These are phyloP conservation scores for Leccinum subtestaceum DNA, from an alignment of 768 basidiomycete species.

Conservation along the genomic window DNA sequence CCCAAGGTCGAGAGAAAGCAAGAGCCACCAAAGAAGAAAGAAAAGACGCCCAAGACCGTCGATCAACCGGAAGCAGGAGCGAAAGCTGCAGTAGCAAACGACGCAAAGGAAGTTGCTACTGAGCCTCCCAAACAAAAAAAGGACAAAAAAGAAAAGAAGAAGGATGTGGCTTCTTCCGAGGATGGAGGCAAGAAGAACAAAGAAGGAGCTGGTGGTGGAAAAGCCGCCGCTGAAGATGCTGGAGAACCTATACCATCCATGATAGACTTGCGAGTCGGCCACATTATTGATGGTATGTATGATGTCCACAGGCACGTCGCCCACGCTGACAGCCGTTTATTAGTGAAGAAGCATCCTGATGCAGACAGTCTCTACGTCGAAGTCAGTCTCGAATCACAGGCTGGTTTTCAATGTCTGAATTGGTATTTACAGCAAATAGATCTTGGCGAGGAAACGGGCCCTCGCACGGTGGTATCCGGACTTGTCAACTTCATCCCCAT, in stretches of 20 bases:
- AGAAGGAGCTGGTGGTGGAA: constrained; percentile 30
- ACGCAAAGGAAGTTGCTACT: constrained; percentile 39
- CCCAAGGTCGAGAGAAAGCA: constrained; percentile 72
- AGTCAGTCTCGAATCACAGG: constrained; percentile 37
- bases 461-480: constrained; percentile 94
- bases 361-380: constrained; percentile 98
- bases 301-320: constrained; percentile 20
- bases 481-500: constrained; percentile 96
- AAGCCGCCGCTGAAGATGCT: constrained; percentile 52
- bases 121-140: constrained; percentile 27
- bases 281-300: constrained; percentile 86
- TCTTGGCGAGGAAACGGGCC: constrained; percentile 90
- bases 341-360: constrained; percentile 95
- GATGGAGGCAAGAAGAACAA: constrained; percentile 42
- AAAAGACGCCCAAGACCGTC: constrained; percentile 45
- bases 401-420: background rate
- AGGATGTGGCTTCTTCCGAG: constrained; percentile 45
- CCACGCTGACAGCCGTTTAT: constrained; percentile 9
- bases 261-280: constrained; percentile 95
- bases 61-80: constrained; percentile 24
- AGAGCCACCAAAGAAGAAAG: constrained; percentile 76
- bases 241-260: constrained; percentile 91
- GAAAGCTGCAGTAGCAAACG: constrained; percentile 30
- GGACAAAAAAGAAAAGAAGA: constrained; percentile 52
- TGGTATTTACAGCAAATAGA: constrained; percentile 77